A percentile compares a stretch with the other conserved stretches of the same genome.
Evolutionary conservation across 495 filamentous ascomycete species (phyloP).

Genomic region (Sphaerosporella brunnea): DNA sequence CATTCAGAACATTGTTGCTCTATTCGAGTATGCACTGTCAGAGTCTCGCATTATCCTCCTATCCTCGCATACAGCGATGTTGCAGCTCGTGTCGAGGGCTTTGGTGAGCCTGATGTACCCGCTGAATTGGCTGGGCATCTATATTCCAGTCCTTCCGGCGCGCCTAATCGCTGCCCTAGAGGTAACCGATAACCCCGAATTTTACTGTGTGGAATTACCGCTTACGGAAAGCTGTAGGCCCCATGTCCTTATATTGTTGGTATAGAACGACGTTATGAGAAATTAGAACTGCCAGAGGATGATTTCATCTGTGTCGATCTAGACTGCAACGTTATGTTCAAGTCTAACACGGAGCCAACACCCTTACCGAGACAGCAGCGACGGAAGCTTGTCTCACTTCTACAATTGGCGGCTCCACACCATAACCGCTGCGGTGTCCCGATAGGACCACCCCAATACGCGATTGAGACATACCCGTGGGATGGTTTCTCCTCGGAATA

Average conservation of each 20-base stretch:
- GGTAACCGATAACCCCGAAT: constrained; percentile 1
- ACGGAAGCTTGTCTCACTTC: constrained; percentile 67
- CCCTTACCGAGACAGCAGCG: constrained; percentile 75
- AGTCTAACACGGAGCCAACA: constrained; percentile 45
- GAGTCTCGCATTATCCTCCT: constrained; percentile 92
- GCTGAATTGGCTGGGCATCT: constrained; percentile 76
- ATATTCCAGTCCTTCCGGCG: constrained; percentile 81
- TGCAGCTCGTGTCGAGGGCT: constrained; percentile 76
- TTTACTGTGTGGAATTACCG: constrained; percentile 4
- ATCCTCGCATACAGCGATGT: constrained; percentile 90
- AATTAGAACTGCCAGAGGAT: constrained; percentile 81
- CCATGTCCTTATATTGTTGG: constrained; percentile 95
- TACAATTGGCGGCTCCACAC: constrained; percentile 82
- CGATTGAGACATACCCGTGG: constrained; percentile 75
- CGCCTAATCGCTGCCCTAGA: constrained; percentile 76
- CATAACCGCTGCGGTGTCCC: constrained; percentile 73
- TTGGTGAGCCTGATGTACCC: constrained; percentile 74
- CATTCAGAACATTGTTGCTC: constrained; percentile 73
- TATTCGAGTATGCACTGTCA: constrained; percentile 83
- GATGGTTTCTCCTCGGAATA: constrained; percentile 82
- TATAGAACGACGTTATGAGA: constrained; percentile 84
- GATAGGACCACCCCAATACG: constrained; percentile 79
- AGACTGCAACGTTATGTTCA: constrained; percentile 74
- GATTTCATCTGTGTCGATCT: constrained; percentile 91
- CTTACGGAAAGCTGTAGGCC: constrained; percentile 29